A percentile compares a stretch with the other conserved stretches of the same genome.
Conservation (phyloP, 805 yeast genomes). For the Torulaspora delbrueckii region DNA sequence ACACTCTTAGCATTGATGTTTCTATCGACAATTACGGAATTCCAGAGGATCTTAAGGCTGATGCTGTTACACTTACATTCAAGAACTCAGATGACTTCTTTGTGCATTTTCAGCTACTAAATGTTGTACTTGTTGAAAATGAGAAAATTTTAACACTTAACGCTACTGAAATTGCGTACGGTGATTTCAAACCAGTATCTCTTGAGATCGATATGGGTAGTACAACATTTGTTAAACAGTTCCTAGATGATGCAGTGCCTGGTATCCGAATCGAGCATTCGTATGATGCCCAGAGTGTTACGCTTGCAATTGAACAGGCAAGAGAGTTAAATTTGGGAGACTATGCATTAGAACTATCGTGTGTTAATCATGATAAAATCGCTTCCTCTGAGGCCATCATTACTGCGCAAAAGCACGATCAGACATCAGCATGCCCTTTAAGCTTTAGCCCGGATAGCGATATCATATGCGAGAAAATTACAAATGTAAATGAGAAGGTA, state of each 20-base stretch:
- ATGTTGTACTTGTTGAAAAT: constrained; percentile 9
- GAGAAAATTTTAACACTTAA: constrained; percentile 11
- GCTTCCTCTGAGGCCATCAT: constrained; percentile 6
- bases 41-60: constrained; percentile 17
- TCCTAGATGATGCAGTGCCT: constrained; percentile 5
- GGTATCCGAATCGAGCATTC: constrained; percentile 18
- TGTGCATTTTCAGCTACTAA: constrained; percentile 12
- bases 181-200: constrained; percentile 21
- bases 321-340: constrained; percentile 19
- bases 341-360: constrained; percentile 15
- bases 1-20: constrained; percentile 22
- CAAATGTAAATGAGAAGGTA: neutral
- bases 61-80: constrained; percentile 19
- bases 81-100: constrained; percentile 17
- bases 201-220: constrained; percentile 25
- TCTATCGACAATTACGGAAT: constrained; percentile 16
- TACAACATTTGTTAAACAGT: constrained; percentile 29
- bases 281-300: constrained; percentile 17
- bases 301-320: constrained; percentile 17
- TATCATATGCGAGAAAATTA: constrained; percentile 1
- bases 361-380: constrained; percentile 12
- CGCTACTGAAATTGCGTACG: constrained; percentile 24
- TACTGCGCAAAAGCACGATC: constrained; percentile 4
- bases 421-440: constrained; percentile 4
- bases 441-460: constrained; percentile 11